Percentiles rank a stretch among this genome's conserved stretches.
Evolutionary conservation across 495 filamentous ascomycete genomes (phyloP).

Genomic region (Glutinoglossum americanum): DNA sequence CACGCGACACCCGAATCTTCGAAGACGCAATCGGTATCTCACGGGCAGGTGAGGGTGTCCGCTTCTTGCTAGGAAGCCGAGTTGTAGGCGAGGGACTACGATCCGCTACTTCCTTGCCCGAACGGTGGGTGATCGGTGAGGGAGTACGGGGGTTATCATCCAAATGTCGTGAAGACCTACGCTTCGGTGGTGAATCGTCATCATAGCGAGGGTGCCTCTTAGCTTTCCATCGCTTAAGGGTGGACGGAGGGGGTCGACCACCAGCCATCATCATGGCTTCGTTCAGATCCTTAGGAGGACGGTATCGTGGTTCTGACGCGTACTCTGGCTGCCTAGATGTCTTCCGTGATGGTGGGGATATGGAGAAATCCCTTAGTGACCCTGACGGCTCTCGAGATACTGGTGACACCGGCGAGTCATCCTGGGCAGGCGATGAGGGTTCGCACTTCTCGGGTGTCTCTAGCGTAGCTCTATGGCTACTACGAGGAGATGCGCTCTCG

Average conservation of each 20-base stretch:
- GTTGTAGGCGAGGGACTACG: not conserved
- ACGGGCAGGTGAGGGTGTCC: not conserved
- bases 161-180: not conserved
- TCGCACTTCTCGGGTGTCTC: not conserved
- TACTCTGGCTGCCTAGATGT: conserved; percentile 2
- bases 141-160: not conserved
- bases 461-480: not conserved
- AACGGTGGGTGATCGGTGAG: not conserved
- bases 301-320: not conserved
- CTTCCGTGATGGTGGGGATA: not conserved
- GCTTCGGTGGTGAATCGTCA: conserved; percentile 16
- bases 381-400: conserved; percentile 9
- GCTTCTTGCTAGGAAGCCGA: not conserved
- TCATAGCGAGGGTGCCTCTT: conserved; percentile 27
- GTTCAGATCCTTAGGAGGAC: conserved; percentile 12
- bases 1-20: not conserved
- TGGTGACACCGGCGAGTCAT: conserved; percentile 5
- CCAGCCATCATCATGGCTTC: conserved; percentile 15
- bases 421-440: not conserved
- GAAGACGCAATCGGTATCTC: not conserved
- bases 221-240: conserved; percentile 32
- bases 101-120: not conserved
- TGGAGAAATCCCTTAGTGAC: conserved; percentile 1
- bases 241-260: conserved; percentile 13
- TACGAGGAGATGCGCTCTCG: not conserved